Base-by-base conservation (phyloP, 1,284 basidiomycete species). In the Trichosporon sp. region DNA sequence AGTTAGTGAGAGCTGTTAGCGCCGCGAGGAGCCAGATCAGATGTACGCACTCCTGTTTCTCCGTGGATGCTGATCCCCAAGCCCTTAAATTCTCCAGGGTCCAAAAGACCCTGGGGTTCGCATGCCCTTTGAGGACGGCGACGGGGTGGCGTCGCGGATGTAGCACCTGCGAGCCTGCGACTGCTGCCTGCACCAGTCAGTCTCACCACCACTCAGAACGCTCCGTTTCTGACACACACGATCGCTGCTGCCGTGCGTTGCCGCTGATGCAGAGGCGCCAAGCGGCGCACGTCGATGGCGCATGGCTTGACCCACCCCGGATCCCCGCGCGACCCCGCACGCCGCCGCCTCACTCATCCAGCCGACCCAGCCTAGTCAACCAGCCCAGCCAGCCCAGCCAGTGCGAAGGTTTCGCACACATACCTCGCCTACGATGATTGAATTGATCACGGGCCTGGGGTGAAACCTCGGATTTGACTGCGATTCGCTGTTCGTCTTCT, bases 31-130 rank as follows among this genome's bases (percentile, higher is more conserved):
- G 49, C 14, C 13, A 29, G 49, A 16, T 16, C 27, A 29, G 25
- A 8, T n/a, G 27, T 27, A n/a, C 49, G 49, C 49, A 29, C 49
- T 29, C 49, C 11, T 31, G 27, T 52, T 52, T 52, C 31, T 52
- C 49, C 49, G 49, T 44, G 37, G 37, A 44, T 52, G 49, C 49
- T 52, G 49, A 52, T 52, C 49, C 49, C 49, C 49, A 52, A 52
- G 11, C 49, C 49, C 49, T 52, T n/a, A 27, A 52, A 52, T 16
- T 3, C 14, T 29, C 19, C 49, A 27, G 25, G 49, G 27, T n/a
- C n/a, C n/a, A n/a, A n/a, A n/a, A n/a, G n/a, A n/a, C n/a, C n/a
- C n/a, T n/a, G n/a, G n/a, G n/a, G n/a, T n/a, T n/a, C n/a, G n/a
- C n/a, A n/a, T n/a, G n/a, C n/a, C n/a, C n/a, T n/a, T n/a, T n/a